Base-by-base conservation (phyloP, 1,139 yeast genomes). In the Diutina rugosa region DNA sequence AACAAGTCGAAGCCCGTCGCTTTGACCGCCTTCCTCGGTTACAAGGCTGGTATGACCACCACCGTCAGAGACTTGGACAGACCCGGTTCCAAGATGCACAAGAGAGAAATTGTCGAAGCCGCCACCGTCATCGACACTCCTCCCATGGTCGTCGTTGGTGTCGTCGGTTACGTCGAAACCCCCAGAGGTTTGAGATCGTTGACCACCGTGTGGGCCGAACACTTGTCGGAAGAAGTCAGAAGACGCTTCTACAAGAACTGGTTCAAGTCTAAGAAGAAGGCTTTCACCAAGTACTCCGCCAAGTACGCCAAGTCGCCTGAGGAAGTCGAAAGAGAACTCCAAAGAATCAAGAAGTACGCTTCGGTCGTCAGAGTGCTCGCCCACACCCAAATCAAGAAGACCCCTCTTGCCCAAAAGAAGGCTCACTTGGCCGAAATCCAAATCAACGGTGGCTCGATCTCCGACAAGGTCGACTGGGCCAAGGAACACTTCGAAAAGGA, bases 181-280 rank as follows among this genome's bases (percentile, higher is more conserved):
- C 99, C 99, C 82, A 91, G 97, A 84, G 99, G 99, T 81, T 86
- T 93, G 76, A 90, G 99, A 83, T 90, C 99, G 65, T 87, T 93
- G 79, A 90, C 98, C 78, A 93, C 99, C 73, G 99, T 93, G 76
- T 93, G 99, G 99, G 98, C 99, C 72, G 99, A 93, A 85, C 99
- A 93, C 82, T 86, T 93, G 77, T 88, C 96, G 71, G 99, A 93
- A 77, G 99, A 93, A 81, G 85, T 93, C 79, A 93, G 87, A 89
- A 90, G 99, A 87, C 90, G 98, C 84, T 93, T 93, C 96, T 93
- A 93, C 97, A 93, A 91, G 90, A 93, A 91, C 97, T 93, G 99
- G 99, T 93, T 87, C 96, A 91, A 90, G 86, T 87, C 97, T 69
- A 93, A 93, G 95, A 93, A 93, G 96, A 91, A 91, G 95, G 99